Base-by-base conservation (phyloP, 768 basidiomycete genomes). In the Mycena vitilis region DNA sequence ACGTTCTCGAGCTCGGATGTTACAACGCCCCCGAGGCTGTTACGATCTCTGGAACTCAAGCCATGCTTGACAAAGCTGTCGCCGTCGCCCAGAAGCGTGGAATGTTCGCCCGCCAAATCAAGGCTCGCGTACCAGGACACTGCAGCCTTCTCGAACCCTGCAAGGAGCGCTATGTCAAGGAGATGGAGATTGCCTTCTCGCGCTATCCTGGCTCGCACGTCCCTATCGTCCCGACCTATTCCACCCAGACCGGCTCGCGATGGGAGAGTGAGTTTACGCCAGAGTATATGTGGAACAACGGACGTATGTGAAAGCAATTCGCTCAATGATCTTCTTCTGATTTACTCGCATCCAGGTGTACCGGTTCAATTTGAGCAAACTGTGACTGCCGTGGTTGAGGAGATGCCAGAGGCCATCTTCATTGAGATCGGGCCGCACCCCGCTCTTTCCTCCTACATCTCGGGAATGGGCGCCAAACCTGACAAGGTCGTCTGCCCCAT, bases 281-380 rank as follows among this genome's bases (percentile, higher is more conserved):
- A 0, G 76, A 82, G 10, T 86, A 86, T 70, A 79, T 80, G 52
- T 86, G 85, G 85, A 44, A 74, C 49, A 81, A 79, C 64, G 75
- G 78, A 9, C 77, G 81, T 11, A 63, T 71, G 55, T 56, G 22
- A 38, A 15, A 22, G 30, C 13, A n/a, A 22, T 13, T n/a, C 5
- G 11, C 15, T 30, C 56, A 23, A 10, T 23, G 9, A 36, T 55
- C 16, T 12, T 37, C n/a, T 18, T 22, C 42, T 15, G 22, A 56
- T 42, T 23, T n/a, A 55, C 37, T 22, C 6, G 16, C 25, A 20
- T 38, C 12, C 37, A 56, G 55, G 55, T 15, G 55, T 57, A 4
- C 80, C 82, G 5, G 85, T 85, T 4, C 71, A 68, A 10, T 86
- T 86, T 70, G 69, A 72, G 0, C 54, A 77, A 15, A 77, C 81